Evolutionary conservation across 441 rosid genomes (phyloP), one percentile per base, ranked within the genome.

Genomic region (Aquilaria agallochum): DNA sequence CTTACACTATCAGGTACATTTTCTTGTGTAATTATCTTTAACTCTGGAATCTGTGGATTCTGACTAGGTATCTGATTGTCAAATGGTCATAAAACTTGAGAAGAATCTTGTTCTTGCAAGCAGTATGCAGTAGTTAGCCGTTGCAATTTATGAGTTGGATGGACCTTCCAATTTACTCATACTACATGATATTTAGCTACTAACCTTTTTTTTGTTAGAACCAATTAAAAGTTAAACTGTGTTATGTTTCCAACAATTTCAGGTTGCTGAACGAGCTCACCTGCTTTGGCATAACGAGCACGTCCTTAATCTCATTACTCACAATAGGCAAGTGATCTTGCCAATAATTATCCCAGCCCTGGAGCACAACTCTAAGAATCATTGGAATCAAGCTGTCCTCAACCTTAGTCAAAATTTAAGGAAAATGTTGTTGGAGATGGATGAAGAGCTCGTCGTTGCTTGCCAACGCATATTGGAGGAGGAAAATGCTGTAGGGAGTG

Each of bases 231-330:
- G 30, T 53, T 45, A 31, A 14, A 64, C 50, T 55, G 68, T 36
- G 58, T 14, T 13, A 36, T 45, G 14, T 33, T 31, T 32, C 14
- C 40, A 50, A 63, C 30, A 30, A 59, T 64, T 80, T 67, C 83
- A 88, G 95, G 89, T 88, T 54, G 86, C 95, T 6, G 92, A 88
- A 75, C 79, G 95, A 46, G 87, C 88, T 20, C 92, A 88, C 74
- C 67, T 88, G 77, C 72, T 88, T 31, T 83, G 81, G 92, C 82
- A 80, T 78, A 88, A 88, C 2, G 92, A 83, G 65, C 86, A 74
- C 55, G 14, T 88, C 72, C 76, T 83, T 33, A 74, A 76, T 53
- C 88, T 82, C 15, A 64, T 88, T 5, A 68, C 68, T 33, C 75
- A 82, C 11, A 82, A 88, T 61, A 70, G 87, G 49, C 81, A 79